Percentiles rank a stretch among this genome's conserved stretches.
phyloP scores from a whole-genome alignment of 2,329 filamentous ascomycete genomes.

The Fusarium sterilihyphosum region DNA sequence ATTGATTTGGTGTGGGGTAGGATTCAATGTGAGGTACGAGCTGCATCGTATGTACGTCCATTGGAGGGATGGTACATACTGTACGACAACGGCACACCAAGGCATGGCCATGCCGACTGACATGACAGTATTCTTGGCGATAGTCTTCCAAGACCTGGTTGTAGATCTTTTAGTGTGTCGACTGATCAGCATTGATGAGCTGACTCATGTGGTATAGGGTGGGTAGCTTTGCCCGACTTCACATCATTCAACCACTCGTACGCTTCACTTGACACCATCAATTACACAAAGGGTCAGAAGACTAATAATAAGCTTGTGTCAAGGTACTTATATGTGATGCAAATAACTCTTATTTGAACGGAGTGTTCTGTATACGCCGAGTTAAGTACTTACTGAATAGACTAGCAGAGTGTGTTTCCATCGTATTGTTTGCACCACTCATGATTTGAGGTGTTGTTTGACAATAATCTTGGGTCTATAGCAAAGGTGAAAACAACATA shows the following conservation, averaged over 20 bases:
- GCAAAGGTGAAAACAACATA: too few species aligned
- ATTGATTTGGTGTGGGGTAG: not conserved
- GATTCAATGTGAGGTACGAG: not conserved
- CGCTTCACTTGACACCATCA: not conserved
- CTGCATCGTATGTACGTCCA: not conserved
- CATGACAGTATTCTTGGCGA: constrained; percentile 10
- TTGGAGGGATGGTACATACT: not conserved
- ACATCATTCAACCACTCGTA: not conserved
- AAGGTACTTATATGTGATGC: not conserved
- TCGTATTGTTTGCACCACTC: not conserved
- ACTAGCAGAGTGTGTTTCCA: too few species aligned
- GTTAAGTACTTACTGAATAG: rapidly evolving
- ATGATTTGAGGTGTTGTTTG: not conserved
- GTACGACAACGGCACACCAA: not conserved
- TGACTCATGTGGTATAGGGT: constrained; percentile 11
- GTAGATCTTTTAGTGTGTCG: not conserved
- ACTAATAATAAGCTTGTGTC: not conserved
- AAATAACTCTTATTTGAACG: not conserved
- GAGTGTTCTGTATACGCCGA: not conserved
- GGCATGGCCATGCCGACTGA: not conserved
- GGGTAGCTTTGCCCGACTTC: not conserved
- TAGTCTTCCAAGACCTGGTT: not conserved
- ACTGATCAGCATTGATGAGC: not conserved
- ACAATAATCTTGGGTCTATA: not conserved
- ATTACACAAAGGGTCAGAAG: not conserved